These are phyloP conservation scores for Leptomonas pyrrhocoris DNA, from an alignment of 208 protist genomes.

Conservation along the genomic window DNA sequence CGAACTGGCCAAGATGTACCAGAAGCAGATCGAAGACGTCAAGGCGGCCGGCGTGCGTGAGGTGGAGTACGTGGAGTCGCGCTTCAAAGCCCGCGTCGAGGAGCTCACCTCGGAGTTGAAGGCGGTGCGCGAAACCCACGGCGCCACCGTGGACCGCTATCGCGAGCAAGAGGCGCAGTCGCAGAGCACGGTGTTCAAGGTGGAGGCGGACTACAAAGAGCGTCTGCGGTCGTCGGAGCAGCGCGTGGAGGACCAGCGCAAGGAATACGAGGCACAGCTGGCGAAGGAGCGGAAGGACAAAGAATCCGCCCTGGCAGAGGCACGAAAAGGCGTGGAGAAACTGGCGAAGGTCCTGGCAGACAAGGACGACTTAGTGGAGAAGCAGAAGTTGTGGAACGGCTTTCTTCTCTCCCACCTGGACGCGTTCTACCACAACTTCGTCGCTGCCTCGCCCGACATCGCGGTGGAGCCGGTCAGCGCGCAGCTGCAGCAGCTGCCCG, in stretches of 20 bases:
- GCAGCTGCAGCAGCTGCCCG: slow-evolving; percentile 62
- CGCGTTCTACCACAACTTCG: slow-evolving; percentile 56
- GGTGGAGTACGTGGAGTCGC: slow-evolving; percentile 73
- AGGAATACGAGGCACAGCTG: slow-evolving; percentile 49
- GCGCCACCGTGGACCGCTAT: slow-evolving; percentile 54
- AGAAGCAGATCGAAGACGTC: slow-evolving; percentile 82
- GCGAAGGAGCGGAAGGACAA: slow-evolving; percentile 48
- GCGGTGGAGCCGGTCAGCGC: slow-evolving; percentile 54
- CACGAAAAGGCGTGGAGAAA: slow-evolving; percentile 52
- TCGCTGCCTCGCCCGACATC: slow-evolving; percentile 47
- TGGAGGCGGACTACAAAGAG: slow-evolving; percentile 85
- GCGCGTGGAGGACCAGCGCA: slow-evolving; percentile 61
- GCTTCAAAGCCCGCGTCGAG: slow-evolving; percentile 58
- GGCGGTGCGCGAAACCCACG: slow-evolving; percentile 50
- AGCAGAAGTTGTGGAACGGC: slow-evolving; percentile 80
- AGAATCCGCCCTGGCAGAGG: slow-evolving; percentile 49
- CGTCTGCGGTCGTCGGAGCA: slow-evolving; percentile 59
- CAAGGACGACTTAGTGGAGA: slow-evolving; percentile 59
- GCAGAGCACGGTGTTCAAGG: slow-evolving; percentile 55
- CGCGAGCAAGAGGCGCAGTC: slow-evolving; percentile 48
- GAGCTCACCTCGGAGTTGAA: slow-evolving; percentile 70
- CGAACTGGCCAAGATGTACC: slow-evolving; percentile 57
- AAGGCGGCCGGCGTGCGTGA: slow-evolving; percentile 64
- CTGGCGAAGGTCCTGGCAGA: slow-evolving; percentile 53
- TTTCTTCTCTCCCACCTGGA: slow-evolving; percentile 71